Evolutionary conservation across 2,329 filamentous ascomycete species (phyloP), one percentile per base, ranked within the genome.

Genomic region (Diaporthe vaccinii): DNA sequence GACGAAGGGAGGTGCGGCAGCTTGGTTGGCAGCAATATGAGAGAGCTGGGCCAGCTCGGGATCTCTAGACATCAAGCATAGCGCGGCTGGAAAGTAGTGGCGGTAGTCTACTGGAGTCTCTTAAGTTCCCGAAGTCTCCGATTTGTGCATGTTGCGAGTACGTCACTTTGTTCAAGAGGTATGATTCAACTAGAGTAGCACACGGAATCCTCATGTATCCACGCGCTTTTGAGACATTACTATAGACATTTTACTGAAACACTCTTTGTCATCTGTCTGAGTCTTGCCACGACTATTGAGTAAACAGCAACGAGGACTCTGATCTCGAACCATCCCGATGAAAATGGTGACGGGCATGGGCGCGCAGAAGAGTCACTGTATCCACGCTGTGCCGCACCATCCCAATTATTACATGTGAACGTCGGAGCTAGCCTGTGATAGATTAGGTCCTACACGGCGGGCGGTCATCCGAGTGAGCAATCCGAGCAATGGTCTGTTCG

Each of bases 401-500:
- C 39, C 25, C 36, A 41, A 7, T 39, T 7, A 9, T 39, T 53
- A 15, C 12, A 51, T 69, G 49, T 69, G n/a, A 69, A 20, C 49
- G 34, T 69, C 65, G n/a, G 34, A 8, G 25, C 65, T 67, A 41
- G 49, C 34, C 14, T 55, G 65, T n/a, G 20, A 36, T 17, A 25
- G 61, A 36, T 25, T n/a, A 65, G 17, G n/a, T 25, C 22, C 12
- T 36, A 25, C 31, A 68, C 46, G 46, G 31, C 12, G 22, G 46
- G 22, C 31, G 14, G 31, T 39, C 65, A 51, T 68, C 31, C 65
- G 22, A 53, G 65, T 53, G 46, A 51, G n/a, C 65, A 53, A 53
- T 53, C 46, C 65, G 34, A 69, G 65, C 34, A 39, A 28, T 53
- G 65, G 46, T 28, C 46, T 39, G 65, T 68, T 68, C 65, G 46